phyloP scores from a whole-genome alignment of 2,329 filamentous ascomycete genomes.

The Mycosphaerella arachidis region DNA sequence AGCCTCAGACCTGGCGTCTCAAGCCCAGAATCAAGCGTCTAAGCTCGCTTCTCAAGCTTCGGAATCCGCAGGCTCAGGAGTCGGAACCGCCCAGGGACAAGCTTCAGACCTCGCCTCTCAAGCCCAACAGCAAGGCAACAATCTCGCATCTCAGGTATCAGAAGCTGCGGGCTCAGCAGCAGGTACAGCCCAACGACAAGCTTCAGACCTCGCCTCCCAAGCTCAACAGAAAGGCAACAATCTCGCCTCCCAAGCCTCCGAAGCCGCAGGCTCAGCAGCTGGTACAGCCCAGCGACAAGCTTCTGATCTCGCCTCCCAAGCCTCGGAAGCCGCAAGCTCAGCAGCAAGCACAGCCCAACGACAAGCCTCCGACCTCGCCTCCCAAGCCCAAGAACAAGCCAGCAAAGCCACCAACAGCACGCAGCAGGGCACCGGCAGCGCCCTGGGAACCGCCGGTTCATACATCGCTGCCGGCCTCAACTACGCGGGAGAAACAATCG shows the following conservation, averaged over 20 bases:
- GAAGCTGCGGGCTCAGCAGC: too few species aligned
- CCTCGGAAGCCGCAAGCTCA: neutral
- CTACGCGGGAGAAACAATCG: neutral
- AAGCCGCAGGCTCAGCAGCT: neutral
- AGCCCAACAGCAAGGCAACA: neutral
- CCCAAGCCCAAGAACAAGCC: neutral
- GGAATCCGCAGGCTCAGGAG: too few species aligned
- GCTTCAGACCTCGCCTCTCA: too few species aligned
- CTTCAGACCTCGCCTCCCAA: neutral
- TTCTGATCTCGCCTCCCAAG: neutral
- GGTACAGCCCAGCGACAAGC: constrained; percentile 1
- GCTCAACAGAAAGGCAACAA: neutral
- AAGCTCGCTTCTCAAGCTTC: neutral
- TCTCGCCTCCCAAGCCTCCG: neutral
- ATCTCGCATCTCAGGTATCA: neutral
- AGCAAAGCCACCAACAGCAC: neutral
- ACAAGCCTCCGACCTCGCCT: neutral
- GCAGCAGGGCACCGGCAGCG: neutral
- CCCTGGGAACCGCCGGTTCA: neutral
- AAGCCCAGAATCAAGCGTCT: neutral
- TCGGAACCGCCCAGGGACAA: too few species aligned
- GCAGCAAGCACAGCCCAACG: neutral
- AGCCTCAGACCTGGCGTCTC: neutral
- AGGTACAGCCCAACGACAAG: too few species aligned
- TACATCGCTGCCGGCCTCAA: constrained; percentile 1